Evolutionary conservation across 345 rosid genomes (phyloP).

Genomic region (Populus simonii): DNA sequence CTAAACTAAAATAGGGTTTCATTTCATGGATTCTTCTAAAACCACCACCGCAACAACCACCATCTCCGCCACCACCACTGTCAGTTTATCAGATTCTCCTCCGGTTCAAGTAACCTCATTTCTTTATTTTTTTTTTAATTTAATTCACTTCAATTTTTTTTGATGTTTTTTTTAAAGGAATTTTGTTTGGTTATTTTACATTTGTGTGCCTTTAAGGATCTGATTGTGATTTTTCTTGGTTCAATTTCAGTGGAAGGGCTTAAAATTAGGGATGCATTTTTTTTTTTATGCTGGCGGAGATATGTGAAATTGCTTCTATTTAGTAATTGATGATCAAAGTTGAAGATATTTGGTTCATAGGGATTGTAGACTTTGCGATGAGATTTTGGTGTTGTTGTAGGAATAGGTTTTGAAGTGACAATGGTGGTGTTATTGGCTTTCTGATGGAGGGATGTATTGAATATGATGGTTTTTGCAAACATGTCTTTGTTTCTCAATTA

Average conservation of each 20-base stretch:
- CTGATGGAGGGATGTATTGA: not conserved
- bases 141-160: not conserved
- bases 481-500: not conserved
- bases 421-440: not conserved
- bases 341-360: not conserved
- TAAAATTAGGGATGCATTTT: not conserved
- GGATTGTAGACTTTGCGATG: not conserved
- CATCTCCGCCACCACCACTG: not conserved
- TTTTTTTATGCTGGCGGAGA: not conserved
- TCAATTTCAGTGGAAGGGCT: not conserved
- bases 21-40: slow-evolving; percentile 34
- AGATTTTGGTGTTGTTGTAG: not conserved
- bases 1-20: slow-evolving; percentile 17
- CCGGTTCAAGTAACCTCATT: slow-evolving; percentile 37
- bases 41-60: slow-evolving; percentile 3
- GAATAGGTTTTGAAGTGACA: not conserved
- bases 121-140: not conserved
- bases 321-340: not conserved
- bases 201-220: not conserved
- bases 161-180: not conserved
- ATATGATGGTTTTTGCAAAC: not conserved
- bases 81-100: slow-evolving; percentile 24
- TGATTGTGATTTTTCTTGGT: not conserved
- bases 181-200: not conserved
- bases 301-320: not conserved